phyloP scores from a whole-genome alignment of 2,329 filamentous ascomycete species.

The Penicillium sp. region DNA sequence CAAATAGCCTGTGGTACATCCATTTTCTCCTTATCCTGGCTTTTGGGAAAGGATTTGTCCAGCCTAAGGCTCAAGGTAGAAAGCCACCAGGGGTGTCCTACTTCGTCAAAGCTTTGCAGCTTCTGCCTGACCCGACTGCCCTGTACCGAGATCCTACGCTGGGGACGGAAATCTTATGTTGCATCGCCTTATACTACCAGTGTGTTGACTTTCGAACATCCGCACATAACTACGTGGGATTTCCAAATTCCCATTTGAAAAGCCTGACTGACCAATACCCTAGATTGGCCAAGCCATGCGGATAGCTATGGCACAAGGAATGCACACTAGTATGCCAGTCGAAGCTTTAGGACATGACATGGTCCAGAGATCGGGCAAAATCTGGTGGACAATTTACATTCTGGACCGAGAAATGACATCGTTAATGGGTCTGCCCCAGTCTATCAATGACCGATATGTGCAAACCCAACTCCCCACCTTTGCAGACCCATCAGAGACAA shows the following conservation, averaged over 20 bases:
- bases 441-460: slow-evolving; percentile 52
- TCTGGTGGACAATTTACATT: slow-evolving; percentile 58
- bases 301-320: slow-evolving; percentile 50
- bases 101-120: slow-evolving; percentile 45
- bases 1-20: slow-evolving; percentile 47
- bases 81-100: slow-evolving; percentile 47
- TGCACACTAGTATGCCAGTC: slow-evolving; percentile 53
- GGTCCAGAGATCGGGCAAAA: slow-evolving; percentile 49
- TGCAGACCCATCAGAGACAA: slow-evolving; percentile 36
- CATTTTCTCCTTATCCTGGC: slow-evolving; percentile 54
- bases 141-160: slow-evolving; percentile 44
- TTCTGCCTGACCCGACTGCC: slow-evolving; percentile 43
- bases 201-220: slow-evolving; percentile 48
- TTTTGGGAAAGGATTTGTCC: slow-evolving; percentile 54
- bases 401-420: slow-evolving; percentile 55
- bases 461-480: slow-evolving; percentile 47
- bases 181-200: slow-evolving; percentile 52
- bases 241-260: slow-evolving; percentile 28
- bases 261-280: slow-evolving; percentile 41
- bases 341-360: slow-evolving; percentile 44
- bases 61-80: slow-evolving; percentile 33
- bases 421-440: slow-evolving; percentile 52
- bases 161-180: slow-evolving; percentile 49
- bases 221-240: slow-evolving; percentile 48
- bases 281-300: slow-evolving; percentile 56